Conservation (phyloP, 345 rosid species). For the Melaleuca alternifolia region DNA sequence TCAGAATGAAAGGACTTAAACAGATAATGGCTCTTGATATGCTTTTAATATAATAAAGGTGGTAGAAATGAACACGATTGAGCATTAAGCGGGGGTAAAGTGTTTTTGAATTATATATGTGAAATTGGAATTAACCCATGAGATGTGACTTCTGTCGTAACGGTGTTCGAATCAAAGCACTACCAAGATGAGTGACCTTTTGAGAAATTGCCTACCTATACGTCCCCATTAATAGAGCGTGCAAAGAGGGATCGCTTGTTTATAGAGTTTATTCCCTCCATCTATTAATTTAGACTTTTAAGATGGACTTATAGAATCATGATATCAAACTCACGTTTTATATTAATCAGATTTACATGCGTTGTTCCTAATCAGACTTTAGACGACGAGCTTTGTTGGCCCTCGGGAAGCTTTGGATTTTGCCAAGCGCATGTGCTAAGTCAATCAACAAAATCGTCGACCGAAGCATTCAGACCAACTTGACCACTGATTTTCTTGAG, state of each 20-base stretch:
- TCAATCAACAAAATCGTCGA: not conserved
- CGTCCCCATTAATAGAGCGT: not conserved
- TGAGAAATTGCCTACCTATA: not conserved
- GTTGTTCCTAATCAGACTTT: not conserved
- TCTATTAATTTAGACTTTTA: not conserved
- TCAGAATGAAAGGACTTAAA: rapidly evolving
- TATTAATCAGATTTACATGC: not conserved
- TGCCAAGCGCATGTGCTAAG: not conserved
- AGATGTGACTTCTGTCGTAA: not conserved
- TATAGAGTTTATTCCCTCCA: not conserved
- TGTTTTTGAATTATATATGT: not conserved
- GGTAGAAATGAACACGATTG: not conserved
- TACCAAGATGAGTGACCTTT: not conserved
- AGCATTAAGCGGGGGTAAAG: not conserved
- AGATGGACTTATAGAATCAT: not conserved
- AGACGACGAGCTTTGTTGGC: not conserved
- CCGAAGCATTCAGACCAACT: not conserved
- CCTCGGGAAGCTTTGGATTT: not conserved
- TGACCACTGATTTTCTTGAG: not conserved
- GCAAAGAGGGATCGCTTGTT: not conserved
- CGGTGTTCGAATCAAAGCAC: not conserved
- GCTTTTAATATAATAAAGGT: not conserved
- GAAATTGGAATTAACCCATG: not conserved
- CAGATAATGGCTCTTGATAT: not conserved
- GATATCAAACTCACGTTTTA: not conserved